These are phyloP conservation scores for Yarrowia sp. DNA, from an alignment of 805 yeast species.

Conservation along the genomic window DNA sequence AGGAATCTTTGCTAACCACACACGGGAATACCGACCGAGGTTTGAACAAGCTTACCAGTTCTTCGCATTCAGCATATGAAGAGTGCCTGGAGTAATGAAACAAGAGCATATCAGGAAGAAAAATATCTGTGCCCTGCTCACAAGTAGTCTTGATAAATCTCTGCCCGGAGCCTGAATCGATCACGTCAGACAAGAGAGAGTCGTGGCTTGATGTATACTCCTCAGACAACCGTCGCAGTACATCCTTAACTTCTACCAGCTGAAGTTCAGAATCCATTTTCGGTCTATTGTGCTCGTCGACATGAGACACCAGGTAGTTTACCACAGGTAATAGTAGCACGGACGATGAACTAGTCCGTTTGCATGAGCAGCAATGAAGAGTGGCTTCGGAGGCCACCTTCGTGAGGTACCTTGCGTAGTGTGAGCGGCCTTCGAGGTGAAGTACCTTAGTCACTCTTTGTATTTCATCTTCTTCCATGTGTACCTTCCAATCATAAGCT, in stretches of 20 bases:
- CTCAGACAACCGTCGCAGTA: background rate
- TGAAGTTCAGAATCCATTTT: background rate
- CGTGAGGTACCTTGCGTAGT: background rate
- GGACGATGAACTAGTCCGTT: background rate
- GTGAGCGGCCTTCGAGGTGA: background rate
- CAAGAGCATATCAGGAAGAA: slow-evolving; percentile 7
- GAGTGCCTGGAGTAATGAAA: slow-evolving; percentile 20
- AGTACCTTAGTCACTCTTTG: background rate
- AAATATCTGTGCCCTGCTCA: background rate
- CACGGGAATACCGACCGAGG: slow-evolving; percentile 17
- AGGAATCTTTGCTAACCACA: slow-evolving; percentile 5
- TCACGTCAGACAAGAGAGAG: background rate
- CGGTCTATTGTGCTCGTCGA: slow-evolving; percentile 11
- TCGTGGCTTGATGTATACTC: background rate
- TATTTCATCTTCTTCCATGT: slow-evolving; percentile 14
- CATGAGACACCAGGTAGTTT: background rate
- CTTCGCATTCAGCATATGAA: background rate
- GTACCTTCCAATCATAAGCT: slow-evolving; percentile 19
- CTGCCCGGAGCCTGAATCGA: background rate
- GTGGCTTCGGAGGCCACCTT: background rate
- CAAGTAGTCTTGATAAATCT: background rate
- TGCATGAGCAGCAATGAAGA: slow-evolving; percentile 13
- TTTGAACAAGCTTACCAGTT: background rate
- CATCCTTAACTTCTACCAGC: background rate
- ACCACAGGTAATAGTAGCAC: background rate